These are phyloP conservation scores for Dipodascus geniculatus DNA, from an alignment of 805 yeast genomes.

Conservation along the genomic window DNA sequence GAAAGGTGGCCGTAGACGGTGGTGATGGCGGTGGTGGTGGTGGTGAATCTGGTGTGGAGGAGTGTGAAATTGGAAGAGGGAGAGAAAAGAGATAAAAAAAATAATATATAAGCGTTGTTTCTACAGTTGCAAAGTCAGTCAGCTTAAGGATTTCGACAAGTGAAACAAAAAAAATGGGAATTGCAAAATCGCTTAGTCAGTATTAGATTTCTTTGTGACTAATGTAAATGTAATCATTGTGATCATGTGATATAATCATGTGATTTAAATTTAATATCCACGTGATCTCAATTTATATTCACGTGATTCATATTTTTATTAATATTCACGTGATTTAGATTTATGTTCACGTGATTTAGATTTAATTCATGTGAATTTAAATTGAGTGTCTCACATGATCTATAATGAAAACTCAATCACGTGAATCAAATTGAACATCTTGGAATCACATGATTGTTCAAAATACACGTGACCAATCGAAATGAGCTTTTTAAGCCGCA, in stretches of 20 bases:
- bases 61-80: not conserved
- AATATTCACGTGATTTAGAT: too few species aligned
- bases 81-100: not conserved
- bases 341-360: not conserved
- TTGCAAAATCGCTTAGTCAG: not conserved
- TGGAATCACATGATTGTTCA: not conserved
- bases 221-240: too few species aligned
- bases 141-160: too few species aligned
- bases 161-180: not conserved
- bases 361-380: too few species aligned
- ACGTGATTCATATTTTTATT: too few species aligned
- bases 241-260: not conserved
- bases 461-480: too few species aligned
- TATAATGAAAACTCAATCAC: not conserved
- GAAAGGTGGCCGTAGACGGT: conserved; percentile 1
- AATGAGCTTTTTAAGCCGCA: not conserved
- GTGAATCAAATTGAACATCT: not conserved
- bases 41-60: not conserved
- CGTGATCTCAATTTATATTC: not conserved
- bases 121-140: not conserved
- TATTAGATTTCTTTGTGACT: not conserved
- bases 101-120: not conserved
- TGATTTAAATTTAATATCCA: not conserved
- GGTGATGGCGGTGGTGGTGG: conserved; percentile 3
- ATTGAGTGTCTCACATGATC: not conserved